Percentiles rank a stretch among this genome's conserved stretches.
phyloP scores from a whole-genome alignment of 2,329 filamentous ascomycete genomes.

The Dactylonectria estremocensis region DNA sequence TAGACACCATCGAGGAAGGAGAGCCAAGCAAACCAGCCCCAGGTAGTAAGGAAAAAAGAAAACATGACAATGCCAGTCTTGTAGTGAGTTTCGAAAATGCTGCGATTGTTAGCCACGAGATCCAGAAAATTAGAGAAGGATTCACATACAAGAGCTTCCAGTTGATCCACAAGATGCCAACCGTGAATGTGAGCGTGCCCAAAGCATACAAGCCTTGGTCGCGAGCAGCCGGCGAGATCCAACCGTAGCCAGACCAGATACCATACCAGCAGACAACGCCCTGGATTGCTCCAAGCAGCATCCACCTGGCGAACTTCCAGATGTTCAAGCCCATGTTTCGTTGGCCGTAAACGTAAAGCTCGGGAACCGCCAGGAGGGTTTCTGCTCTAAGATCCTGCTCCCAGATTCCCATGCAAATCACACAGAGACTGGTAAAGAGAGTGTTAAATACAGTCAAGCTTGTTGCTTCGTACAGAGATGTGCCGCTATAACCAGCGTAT shows the following conservation, averaged over 20 bases:
- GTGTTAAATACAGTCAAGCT: conserved; percentile 94
- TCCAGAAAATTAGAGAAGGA: too few relatives aligned
- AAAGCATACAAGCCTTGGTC: conserved; percentile 83
- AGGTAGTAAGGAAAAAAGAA: conserved; percentile 71
- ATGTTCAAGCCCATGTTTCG: conserved; percentile 81
- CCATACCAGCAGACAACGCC: conserved; percentile 83
- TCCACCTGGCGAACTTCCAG: conserved; percentile 82
- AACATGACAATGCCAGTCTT: conserved; percentile 76
- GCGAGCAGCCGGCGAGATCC: conserved; percentile 64
- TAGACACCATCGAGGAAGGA: conserved; percentile 79
- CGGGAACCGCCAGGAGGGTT: conserved; percentile 91
- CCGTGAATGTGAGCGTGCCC: conserved; percentile 80
- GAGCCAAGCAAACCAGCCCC: conserved; percentile 83
- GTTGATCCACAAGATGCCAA: conserved; percentile 80
- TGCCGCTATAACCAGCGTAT: conserved; percentile 90
- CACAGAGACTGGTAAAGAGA: conserved; percentile 89
- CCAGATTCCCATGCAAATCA: conserved; percentile 92
- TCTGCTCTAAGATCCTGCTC: conserved; percentile 89
- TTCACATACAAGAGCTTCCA: conserved; percentile 79
- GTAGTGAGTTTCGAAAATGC: conserved; percentile 83
- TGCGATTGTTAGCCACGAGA: conserved; percentile 45
- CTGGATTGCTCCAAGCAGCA: conserved; percentile 80
- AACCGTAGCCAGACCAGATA: conserved; percentile 66
- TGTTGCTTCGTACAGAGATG: conserved; percentile 90
- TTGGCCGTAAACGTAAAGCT: conserved; percentile 90